These are phyloP conservation scores for Oropetium thomaeum DNA, from an alignment of 176 grass and related monocot genomes.

Conservation along the genomic window DNA sequence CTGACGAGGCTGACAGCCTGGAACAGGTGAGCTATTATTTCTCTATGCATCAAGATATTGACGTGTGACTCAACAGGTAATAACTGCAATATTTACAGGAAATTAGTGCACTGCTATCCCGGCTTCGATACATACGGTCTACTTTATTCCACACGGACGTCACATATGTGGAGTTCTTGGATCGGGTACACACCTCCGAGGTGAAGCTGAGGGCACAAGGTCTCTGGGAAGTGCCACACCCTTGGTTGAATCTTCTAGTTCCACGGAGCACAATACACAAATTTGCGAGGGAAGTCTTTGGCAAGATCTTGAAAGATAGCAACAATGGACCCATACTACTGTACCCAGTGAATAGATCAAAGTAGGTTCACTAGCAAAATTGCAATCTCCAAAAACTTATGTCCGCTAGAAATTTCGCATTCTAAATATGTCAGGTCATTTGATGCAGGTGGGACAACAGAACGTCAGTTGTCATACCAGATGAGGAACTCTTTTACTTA, in stretches of 20 bases:
- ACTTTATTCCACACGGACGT: slow-evolving; percentile 88
- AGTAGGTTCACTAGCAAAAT: slow-evolving; percentile 47
- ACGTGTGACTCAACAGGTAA: slow-evolving; percentile 14
- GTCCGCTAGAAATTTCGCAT: not conserved
- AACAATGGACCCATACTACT: slow-evolving; percentile 89
- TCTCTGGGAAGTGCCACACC: slow-evolving; percentile 93
- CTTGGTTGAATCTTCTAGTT: slow-evolving; percentile 91
- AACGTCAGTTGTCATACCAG: slow-evolving; percentile 81
- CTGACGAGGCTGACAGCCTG: slow-evolving; percentile 42
- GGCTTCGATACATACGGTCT: slow-evolving; percentile 67
- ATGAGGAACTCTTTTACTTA: slow-evolving; percentile 90
- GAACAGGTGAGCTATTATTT: slow-evolving; percentile 52
- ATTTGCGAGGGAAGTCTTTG: slow-evolving; percentile 76
- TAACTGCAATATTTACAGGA: slow-evolving; percentile 44
- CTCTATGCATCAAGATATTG: not conserved
- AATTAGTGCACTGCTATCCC: slow-evolving; percentile 53
- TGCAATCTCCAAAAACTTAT: not conserved
- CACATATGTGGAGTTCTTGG: slow-evolving; percentile 81
- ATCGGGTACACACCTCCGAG: slow-evolving; percentile 84
- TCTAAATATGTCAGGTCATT: slow-evolving; percentile 14
- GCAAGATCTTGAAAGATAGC: slow-evolving; percentile 85
- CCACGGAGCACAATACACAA: slow-evolving; percentile 62
- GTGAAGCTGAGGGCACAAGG: slow-evolving; percentile 75
- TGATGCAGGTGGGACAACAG: slow-evolving; percentile 82
- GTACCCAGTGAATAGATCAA: slow-evolving; percentile 84